These are phyloP conservation scores for Neonectria coccinea DNA, from an alignment of 2,329 filamentous ascomycete genomes.

Conservation along the genomic window DNA sequence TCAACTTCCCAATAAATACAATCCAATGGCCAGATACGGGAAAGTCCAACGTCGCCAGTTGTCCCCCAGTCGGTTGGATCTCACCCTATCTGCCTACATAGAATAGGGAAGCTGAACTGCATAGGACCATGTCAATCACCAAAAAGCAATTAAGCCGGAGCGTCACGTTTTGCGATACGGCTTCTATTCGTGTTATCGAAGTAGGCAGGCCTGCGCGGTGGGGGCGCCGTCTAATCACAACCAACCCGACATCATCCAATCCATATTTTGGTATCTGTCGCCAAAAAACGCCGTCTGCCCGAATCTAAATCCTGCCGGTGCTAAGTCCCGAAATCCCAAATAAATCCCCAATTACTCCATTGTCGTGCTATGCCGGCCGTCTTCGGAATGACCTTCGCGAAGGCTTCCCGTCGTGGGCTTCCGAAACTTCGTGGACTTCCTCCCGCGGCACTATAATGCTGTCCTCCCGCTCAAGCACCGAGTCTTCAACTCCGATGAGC, in stretches of 20 bases:
- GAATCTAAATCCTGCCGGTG: conserved; percentile 7
- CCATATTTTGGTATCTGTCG: conserved; percentile 11
- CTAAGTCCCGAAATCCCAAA: conserved; percentile 8
- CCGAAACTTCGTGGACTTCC: conserved; percentile 43
- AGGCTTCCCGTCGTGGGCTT: conserved; percentile 35
- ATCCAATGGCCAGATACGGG: conserved; percentile 12
- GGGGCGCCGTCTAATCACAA: not conserved
- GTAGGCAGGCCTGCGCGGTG: conserved; percentile 5
- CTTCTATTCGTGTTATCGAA: conserved; percentile 22
- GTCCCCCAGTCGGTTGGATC: not conserved
- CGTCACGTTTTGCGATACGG: not conserved
- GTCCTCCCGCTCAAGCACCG: conserved; percentile 54
- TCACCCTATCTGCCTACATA: not conserved
- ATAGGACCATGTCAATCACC: conserved; percentile 5
- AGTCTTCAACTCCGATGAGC: conserved; percentile 55
- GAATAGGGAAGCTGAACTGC: conserved; percentile 12
- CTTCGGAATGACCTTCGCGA: conserved; percentile 44
- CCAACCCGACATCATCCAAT: not conserved
- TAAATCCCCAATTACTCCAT: conserved; percentile 7
- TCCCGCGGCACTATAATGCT: conserved; percentile 54
- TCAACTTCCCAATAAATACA: conserved; percentile 4
- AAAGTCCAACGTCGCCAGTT: not conserved
- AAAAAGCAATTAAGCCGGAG: conserved; percentile 13
- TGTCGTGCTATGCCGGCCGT: conserved; percentile 19
- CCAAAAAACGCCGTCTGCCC: conserved; percentile 22